These are phyloP conservation scores for Helichrysum umbraculigerum DNA, from an alignment of 129 eudicot species.

Conservation along the genomic window DNA sequence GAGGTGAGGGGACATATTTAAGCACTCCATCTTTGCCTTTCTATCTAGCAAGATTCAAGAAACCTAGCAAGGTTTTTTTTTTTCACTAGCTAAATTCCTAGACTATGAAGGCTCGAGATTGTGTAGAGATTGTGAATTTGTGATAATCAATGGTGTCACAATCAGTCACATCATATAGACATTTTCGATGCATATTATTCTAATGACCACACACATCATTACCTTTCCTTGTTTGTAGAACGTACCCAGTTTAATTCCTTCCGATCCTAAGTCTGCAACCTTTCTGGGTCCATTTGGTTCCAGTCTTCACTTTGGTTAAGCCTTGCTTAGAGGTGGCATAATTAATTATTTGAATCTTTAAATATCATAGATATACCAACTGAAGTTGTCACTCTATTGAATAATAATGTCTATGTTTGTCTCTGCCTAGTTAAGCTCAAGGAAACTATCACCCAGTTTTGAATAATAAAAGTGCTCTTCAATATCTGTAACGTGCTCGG, in stretches of 20 bases:
- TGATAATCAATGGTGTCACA: not conserved
- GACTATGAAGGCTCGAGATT: too few species aligned
- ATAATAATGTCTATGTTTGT: not conserved
- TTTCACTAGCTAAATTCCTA: too few species aligned
- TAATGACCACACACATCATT: not conserved
- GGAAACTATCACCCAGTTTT: not conserved
- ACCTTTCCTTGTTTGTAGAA: not conserved
- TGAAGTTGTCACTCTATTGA: not conserved
- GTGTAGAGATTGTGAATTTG: too few species aligned
- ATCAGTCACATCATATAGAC: not conserved
- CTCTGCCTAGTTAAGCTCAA: not conserved
- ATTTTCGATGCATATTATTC: not conserved
- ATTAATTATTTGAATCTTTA: not conserved
- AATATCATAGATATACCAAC: not conserved
- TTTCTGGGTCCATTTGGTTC: not conserved
- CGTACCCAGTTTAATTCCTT: not conserved
- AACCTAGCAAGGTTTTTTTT: too few species aligned
- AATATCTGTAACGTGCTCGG: not conserved
- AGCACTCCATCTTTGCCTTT: too few species aligned
- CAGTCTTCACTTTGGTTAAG: not conserved
- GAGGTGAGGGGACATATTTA: too few species aligned
- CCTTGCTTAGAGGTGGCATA: not conserved
- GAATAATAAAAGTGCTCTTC: not conserved
- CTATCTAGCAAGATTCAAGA: too few species aligned
- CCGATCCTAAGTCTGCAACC: not conserved